A percentile compares a stretch with the other conserved stretches of the same genome.
Evolutionary conservation across 257 asterid species (phyloP).

Genomic region (Solanum dulcamara): DNA sequence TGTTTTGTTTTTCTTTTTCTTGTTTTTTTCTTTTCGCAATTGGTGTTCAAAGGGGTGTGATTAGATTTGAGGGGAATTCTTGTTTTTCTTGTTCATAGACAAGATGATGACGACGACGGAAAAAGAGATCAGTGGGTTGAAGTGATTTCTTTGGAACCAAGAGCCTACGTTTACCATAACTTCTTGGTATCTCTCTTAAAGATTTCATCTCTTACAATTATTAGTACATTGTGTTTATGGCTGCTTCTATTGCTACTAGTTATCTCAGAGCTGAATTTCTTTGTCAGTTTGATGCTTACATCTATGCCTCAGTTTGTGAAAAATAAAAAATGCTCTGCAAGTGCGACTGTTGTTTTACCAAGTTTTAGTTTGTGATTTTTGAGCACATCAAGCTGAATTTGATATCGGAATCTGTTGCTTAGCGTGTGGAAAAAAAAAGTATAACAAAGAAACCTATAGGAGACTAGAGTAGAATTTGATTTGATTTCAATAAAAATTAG

Average conservation of each 20-base stretch:
- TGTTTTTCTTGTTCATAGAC: slow-evolving; percentile 15
- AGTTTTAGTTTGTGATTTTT: not conserved
- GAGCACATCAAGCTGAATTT: not conserved
- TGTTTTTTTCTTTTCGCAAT: not conserved
- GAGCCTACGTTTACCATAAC: slow-evolving; percentile 74
- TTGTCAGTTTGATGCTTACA: not conserved
- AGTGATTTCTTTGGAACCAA: slow-evolving; percentile 90
- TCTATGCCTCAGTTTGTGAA: not conserved
- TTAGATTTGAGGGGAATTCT: not conserved
- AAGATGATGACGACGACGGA: slow-evolving; percentile 40
- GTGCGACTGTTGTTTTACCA: not conserved
- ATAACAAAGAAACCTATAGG: not conserved
- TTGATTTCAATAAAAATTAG: not conserved
- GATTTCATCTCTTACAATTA: not conserved
- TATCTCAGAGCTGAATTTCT: not conserved
- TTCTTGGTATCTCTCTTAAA: slow-evolving; percentile 48
- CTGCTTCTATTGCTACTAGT: not conserved
- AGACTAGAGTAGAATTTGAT: not conserved
- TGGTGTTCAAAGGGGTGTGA: slow-evolving; percentile 3
- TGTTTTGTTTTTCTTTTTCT: not conserved
- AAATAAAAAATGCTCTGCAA: not conserved
- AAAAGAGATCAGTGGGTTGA: slow-evolving; percentile 87
- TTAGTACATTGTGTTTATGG: not conserved
- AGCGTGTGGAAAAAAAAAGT: not conserved
- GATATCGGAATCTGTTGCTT: not conserved